Evolutionary conservation across 495 filamentous ascomycete species (phyloP), one percentile per base, ranked within the genome.

Genomic region (Lasiosphaeris hirsuta): DNA sequence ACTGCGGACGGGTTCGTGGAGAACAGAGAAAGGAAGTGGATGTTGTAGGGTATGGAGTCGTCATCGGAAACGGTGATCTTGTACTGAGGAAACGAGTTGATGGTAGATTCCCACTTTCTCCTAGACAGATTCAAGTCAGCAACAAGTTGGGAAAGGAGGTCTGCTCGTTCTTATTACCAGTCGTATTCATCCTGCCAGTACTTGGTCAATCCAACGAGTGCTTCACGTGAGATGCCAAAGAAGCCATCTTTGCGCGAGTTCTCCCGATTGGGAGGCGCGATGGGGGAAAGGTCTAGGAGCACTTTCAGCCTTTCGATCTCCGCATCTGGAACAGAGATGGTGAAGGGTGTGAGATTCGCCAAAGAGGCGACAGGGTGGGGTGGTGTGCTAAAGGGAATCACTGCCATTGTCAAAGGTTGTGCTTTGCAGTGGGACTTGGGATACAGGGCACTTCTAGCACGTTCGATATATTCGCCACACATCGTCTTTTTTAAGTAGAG

Each of bases 1-100:
- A 85, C 68, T 1, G 85, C 86, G 71, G 84, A 77, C 17, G 69
- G 55, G 40, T 78, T 81, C 57, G 78, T 64, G 0, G 83, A 86
- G 63, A 87, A 85, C 0, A 88, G 64, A 0, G 74, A 85, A 0
- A 80, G 69, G 56, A 88, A 88, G 58, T 88, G 85, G n/a, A 89
- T 73, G 0, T 66, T 67, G 23, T 46, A 46, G 17, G 43, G 17
- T 13, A 6, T 19, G 43, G 13, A 17, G 43, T 46, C 43, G 17
- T 46, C 43, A 19, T 46, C 43, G 13, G 43, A 10, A 19, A 50
- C 18, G 11, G 18, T 50, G 46, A 50, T 50, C 18, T 30, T 50
- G 46, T 50, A 50, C 33, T 50, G 46, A 33, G 46, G 46, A 13
- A 50, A 33, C 18, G 46, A 50, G 46, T 50, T 50, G 7, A 50